Base-by-base conservation (phyloP, 2,329 filamentous ascomycete genomes). In the Neofusicoccum sp. region DNA sequence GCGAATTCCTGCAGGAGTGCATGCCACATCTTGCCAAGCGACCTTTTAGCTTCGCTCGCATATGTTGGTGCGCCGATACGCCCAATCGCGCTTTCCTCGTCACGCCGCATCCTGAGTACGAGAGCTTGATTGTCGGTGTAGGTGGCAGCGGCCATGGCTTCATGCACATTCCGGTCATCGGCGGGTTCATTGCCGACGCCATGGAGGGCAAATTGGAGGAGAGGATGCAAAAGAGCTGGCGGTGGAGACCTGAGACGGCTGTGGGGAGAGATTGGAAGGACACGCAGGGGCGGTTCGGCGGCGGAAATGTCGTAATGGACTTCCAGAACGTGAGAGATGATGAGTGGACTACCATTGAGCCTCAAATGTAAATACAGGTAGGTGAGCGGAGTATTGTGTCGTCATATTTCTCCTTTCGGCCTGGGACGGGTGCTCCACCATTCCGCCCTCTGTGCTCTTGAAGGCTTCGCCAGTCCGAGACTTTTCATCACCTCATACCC, bases 61-160 rank as follows among this genome's bases (percentile, higher is more conserved):
- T 85, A 33, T 85, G 82, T 69, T 85, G 83, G 82, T 82, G 82
- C 65, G 78, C 82, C 0, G 83, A 85, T 65, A 85, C 82, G 0
- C 76, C 79, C 0, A 80, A 85, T 66, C 76, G 81, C 2, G 73
- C 79, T 20, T 85, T 84, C 60, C 67, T 85, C 16, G 82, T 85
- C 59, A 78, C 79, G 57, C 69, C 70, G 31, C 81, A 84, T 67
- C 80, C 81, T 0, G 69, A 75, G 9, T 70, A 76, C 54, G 63
- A 68, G 36, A 76, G 73, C 28, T 66, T 83, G 24, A 67, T 81
- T 2, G 65, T 84, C 14, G 82, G 79, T 3, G 76, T 80, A 3
- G 82, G 82, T 5, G 82, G 76, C 0, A 81, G 79, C 31, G 82
- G 81, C 1, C 79, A 84, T 65, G 81, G 79, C 2, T 84, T 82